Evolutionary conservation across 768 basidiomycete genomes (phyloP).

Genomic region (Trichaptum fuscoviolaceum): DNA sequence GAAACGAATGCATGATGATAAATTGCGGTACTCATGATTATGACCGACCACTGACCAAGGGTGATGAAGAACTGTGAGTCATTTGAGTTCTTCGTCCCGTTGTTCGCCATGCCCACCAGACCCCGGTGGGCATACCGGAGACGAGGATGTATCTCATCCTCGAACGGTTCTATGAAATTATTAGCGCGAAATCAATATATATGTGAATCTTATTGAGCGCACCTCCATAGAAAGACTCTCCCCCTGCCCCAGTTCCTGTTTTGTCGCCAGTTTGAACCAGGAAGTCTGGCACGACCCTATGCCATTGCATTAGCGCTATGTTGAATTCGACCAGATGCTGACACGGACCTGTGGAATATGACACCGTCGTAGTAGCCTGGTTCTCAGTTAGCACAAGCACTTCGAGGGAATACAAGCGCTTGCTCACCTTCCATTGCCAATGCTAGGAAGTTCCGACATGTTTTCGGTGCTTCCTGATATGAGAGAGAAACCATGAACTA

Average conservation of each 20-base stretch:
- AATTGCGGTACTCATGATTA: conserved; percentile 3
- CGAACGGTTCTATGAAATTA: conserved; percentile 72
- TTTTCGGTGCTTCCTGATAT: conserved; percentile 84
- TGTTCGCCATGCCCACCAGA: conserved; percentile 91
- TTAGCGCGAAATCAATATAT: neutral
- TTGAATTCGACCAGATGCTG: neutral
- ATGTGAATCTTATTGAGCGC: conserved; percentile 13
- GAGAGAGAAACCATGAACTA: conserved; percentile 2
- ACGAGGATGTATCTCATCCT: conserved; percentile 92
- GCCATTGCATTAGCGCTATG: neutral
- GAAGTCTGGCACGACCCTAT: conserved; percentile 83
- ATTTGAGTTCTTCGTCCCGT: conserved; percentile 80
- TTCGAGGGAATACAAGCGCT: conserved; percentile 5
- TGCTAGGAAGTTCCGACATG: conserved; percentile 87
- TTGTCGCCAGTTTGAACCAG: conserved; percentile 93
- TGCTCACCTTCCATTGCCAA: conserved; percentile 84
- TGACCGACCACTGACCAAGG: conserved; percentile 47
- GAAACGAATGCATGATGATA: neutral
- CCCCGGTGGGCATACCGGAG: conserved; percentile 88
- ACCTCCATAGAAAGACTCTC: conserved; percentile 95
- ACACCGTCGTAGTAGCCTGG: conserved; percentile 94
- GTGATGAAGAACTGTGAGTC: conserved; percentile 96
- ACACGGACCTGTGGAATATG: conserved; percentile 79
- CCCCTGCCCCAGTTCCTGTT: conserved; percentile 86
- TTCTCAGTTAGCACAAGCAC: neutral